Base-by-base conservation (phyloP, 2,329 filamentous ascomycete genomes). In the Pezicula carpinea region DNA sequence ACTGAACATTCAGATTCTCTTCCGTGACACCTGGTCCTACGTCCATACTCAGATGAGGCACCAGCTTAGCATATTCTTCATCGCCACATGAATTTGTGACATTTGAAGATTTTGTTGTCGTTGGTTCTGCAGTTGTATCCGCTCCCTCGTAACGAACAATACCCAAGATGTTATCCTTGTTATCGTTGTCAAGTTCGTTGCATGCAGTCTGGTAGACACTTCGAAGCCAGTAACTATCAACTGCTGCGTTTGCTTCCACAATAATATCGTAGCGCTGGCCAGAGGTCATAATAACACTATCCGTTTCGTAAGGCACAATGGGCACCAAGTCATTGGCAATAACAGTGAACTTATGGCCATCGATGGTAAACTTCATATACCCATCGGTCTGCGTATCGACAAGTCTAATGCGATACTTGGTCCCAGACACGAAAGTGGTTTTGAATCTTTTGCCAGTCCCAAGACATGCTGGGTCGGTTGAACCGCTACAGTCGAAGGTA, bases 151-250 rank as follows among this genome's bases (percentile, higher is more conserved):
- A 69, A 44, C 65, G 67, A 4, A 79, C 54, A 23, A 79, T 73
- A 1, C 73, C 76, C 33, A 60, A 68, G 52, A 65, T 59, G 39
- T 64, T 64, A 2, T 67, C 67, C 56, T 83, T 68, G 6, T 77
- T 75, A 7, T 69, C 57, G 36, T 82, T 71, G 10, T 69, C 58
- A 7, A 35, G 6, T 11, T 11, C n/a, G 5, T 73, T 77, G 0
- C 82, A 83, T 1, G 77, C 55, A 4, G 75, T 80, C 43, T 72
- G 57, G 2, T 71, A 72, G 56, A 72, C 75, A 48, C 72, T 67
- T 33, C 79, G 74, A 67, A 83, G 76, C 76, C 77, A 82, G 56
- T 76, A 80, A 3, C 75, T 66, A 11, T 68, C 64, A 14, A 65
- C 64, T 5, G 66, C 70, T 6, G 60, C 61, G 47, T 74, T 56